These are phyloP conservation scores for Astrothelium macrocarpum DNA, from an alignment of 495 filamentous ascomycete species.

Conservation along the genomic window DNA sequence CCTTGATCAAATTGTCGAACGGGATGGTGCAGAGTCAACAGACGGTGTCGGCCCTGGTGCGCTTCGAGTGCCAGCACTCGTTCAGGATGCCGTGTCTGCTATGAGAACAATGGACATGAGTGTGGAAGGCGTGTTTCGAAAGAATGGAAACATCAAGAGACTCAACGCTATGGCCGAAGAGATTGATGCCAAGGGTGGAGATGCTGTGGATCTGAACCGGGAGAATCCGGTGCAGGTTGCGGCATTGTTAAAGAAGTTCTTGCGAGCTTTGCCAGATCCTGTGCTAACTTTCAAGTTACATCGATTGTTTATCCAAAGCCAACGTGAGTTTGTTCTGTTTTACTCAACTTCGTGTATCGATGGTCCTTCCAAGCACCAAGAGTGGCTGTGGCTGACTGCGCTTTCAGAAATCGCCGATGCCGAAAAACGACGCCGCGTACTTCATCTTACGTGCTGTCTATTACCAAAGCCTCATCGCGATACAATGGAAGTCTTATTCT, in stretches of 20 bases:
- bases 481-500: constrained; percentile 87
- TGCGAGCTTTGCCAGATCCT: constrained; percentile 90
- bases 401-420: constrained; percentile 67
- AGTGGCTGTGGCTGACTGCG: constrained; percentile 23
- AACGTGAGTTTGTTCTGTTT: constrained; percentile 48
- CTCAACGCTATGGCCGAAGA: constrained; percentile 72
- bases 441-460: constrained; percentile 89
- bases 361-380: neutral
- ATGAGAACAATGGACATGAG: constrained; percentile 99
- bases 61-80: constrained; percentile 73
- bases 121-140: constrained; percentile 96
- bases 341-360: no score
- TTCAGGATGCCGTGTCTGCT: constrained; percentile 84
- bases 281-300: constrained; percentile 93
- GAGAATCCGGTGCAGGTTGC: constrained; percentile 89
- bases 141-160: constrained; percentile 94
- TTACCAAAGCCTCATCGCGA: constrained; percentile 89
- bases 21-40: constrained; percentile 89
- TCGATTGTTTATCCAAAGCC: constrained; percentile 76
- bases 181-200: constrained; percentile 72
- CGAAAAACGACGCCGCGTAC: constrained; percentile 69
- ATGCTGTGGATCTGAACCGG: constrained; percentile 68
- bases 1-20: constrained; percentile 76
- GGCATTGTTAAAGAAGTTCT: constrained; percentile 88
- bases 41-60: constrained; percentile 90